Evolutionary conservation across 768 basidiomycete species (phyloP).

Genomic region (Daedaleopsis sinensis): DNA sequence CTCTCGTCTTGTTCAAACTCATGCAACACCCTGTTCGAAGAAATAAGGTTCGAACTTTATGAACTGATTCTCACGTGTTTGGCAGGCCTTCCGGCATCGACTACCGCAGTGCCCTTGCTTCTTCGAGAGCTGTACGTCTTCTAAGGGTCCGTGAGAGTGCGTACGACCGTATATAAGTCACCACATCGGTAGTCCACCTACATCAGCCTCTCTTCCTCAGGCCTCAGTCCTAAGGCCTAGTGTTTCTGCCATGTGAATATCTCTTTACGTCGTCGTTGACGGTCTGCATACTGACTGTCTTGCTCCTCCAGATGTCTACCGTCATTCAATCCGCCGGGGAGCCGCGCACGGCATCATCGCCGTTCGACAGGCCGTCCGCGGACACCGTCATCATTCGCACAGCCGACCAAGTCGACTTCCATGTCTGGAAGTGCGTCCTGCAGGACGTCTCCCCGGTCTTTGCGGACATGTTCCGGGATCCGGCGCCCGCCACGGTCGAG

Average conservation of each 20-base stretch:
- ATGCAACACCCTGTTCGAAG: too few species aligned
- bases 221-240: neutral
- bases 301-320: neutral
- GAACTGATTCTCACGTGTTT: neutral
- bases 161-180: neutral
- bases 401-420: slow-evolving; percentile 18
- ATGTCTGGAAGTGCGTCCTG: slow-evolving; percentile 8
- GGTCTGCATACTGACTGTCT: neutral
- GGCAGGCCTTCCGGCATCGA: neutral
- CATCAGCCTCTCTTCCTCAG: neutral
- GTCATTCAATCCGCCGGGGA: neutral
- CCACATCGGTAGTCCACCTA: neutral
- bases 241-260: neutral
- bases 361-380: slow-evolving; percentile 15
- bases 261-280: neutral
- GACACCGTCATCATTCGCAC: slow-evolving; percentile 23
- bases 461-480: slow-evolving; percentile 18
- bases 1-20: too few species aligned
- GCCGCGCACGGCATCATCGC: neutral
- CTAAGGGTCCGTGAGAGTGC: neutral
- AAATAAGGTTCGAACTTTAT: neutral
- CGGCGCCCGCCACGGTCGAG: neutral
- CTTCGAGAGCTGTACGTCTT: neutral
- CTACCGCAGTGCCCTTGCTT: neutral
- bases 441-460: slow-evolving; percentile 19